Percentiles rank a stretch among this genome's conserved stretches.
Evolutionary conservation across 169 alveolate species (phyloP).

Genomic region (Plasmodium vinckei): DNA sequence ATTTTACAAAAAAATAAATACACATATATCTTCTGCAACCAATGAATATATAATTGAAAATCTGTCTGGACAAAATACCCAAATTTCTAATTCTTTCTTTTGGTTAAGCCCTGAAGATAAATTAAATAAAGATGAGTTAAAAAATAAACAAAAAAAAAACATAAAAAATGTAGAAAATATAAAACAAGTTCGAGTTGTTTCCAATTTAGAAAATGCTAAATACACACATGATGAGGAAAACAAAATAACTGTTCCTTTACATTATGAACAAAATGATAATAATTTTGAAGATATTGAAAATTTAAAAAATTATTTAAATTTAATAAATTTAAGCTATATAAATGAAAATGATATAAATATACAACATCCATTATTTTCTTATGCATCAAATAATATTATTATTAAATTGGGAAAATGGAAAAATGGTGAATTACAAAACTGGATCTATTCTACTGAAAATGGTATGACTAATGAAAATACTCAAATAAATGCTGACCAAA

Average conservation of each 20-base stretch:
- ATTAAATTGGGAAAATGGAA: slow-evolving; percentile 61
- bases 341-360: slow-evolving; percentile 38
- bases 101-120: neutral
- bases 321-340: slow-evolving; percentile 37
- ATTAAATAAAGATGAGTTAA: neutral
- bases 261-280: neutral
- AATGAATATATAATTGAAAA: slow-evolving; percentile 18
- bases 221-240: neutral
- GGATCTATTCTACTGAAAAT: slow-evolving; percentile 37
- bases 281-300: slow-evolving; percentile 45
- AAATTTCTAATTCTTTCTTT: neutral
- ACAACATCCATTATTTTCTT: slow-evolving; percentile 18
- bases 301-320: slow-evolving; percentile 21
- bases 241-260: neutral
- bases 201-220: too few relatives aligned
- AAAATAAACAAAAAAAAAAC: neutral
- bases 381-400: slow-evolving; percentile 58
- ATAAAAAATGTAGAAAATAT: neutral
- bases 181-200: too few relatives aligned
- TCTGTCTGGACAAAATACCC: neutral
- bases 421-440: slow-evolving; percentile 58
- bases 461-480: too few relatives aligned
- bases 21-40: slow-evolving; percentile 29
- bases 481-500: too few relatives aligned
- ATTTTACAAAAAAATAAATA: slow-evolving; percentile 33